A percentile compares a stretch with the other conserved stretches of the same genome.
These are phyloP conservation scores for Bryoerythrophyllum caledonicum DNA, from an alignment of 225 moss, liverwort and hornwort species.

Conservation along the genomic window DNA sequence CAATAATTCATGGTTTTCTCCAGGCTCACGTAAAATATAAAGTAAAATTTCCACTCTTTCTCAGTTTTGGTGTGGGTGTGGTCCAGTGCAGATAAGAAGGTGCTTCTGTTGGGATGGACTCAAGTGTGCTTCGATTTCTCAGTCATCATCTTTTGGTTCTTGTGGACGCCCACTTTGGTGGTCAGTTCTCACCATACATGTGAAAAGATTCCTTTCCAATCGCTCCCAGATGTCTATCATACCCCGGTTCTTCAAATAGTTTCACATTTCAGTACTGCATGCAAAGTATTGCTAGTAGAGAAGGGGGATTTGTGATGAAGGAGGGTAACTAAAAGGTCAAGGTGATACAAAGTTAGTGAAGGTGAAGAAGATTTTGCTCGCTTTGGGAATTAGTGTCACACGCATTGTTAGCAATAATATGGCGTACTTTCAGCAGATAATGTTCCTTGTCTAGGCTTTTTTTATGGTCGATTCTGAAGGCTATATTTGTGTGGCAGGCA, in stretches of 20 bases:
- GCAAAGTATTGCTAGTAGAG: no score
- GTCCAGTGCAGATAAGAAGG: slow-evolving; percentile 71
- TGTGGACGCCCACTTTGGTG: slow-evolving; percentile 91
- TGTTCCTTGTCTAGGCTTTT: background rate
- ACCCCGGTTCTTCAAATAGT: background rate
- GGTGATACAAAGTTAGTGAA: no score
- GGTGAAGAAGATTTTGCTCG: no score
- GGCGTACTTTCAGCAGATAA: background rate
- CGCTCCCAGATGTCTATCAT: background rate
- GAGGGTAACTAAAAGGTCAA: no score
- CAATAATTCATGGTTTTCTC: background rate
- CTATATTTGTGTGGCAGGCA: slow-evolving; percentile 49
- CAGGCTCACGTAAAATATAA: background rate
- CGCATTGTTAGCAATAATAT: no score
- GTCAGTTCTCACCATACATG: slow-evolving; percentile 39
- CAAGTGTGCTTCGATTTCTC: slow-evolving; percentile 80
- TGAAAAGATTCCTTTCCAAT: background rate
- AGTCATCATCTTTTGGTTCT: slow-evolving; percentile 78
- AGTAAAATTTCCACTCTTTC: slow-evolving; percentile 7
- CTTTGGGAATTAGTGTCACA: no score
- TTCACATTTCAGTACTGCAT: slow-evolving; percentile 1
- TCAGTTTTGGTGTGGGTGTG: slow-evolving; percentile 30
- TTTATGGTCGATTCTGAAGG: slow-evolving; percentile 16
- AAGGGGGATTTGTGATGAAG: no score
- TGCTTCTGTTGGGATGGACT: slow-evolving; percentile 76